Conservation (phyloP, 2,329 filamentous ascomycete genomes). For the Lasiodiplodia sp. region DNA sequence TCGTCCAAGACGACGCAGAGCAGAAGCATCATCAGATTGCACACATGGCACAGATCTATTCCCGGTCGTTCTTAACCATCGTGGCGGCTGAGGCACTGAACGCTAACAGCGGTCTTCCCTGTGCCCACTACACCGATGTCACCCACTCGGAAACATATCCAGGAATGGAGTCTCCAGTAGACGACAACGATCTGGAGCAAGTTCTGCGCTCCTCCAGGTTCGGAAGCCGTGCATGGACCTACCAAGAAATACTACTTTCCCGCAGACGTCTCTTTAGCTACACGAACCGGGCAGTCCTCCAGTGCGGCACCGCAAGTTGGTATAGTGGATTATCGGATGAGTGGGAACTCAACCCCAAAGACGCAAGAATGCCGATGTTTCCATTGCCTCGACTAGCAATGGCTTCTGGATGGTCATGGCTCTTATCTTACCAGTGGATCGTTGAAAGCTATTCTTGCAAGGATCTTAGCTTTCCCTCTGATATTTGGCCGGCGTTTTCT, state of each 20-base stretch:
- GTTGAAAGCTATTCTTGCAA: not conserved
- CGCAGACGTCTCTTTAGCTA: not conserved
- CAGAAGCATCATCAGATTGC: not conserved
- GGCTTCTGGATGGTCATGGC: not conserved
- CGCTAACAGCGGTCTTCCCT: not conserved
- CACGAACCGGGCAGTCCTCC: not conserved
- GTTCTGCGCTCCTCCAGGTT: not conserved
- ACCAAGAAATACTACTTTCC: not conserved
- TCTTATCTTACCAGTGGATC: not conserved
- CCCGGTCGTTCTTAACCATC: not conserved
- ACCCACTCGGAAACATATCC: not conserved
- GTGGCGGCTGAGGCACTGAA: not conserved
- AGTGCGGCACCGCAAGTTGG: not conserved
- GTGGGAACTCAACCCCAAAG: not conserved
- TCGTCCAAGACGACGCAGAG: not conserved
- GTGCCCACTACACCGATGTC: not conserved
- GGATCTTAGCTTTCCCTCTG: not conserved
- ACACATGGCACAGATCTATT: not conserved
- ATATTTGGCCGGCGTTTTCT: not conserved
- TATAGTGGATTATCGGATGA: not conserved
- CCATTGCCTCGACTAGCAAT: not conserved
- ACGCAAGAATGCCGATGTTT: not conserved
- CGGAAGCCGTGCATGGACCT: not conserved
- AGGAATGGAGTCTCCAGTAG: not conserved
- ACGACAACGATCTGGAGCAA: not conserved